Conservation (phyloP, 1,284 basidiomycete genomes). For the Tremellales sp. region DNA sequence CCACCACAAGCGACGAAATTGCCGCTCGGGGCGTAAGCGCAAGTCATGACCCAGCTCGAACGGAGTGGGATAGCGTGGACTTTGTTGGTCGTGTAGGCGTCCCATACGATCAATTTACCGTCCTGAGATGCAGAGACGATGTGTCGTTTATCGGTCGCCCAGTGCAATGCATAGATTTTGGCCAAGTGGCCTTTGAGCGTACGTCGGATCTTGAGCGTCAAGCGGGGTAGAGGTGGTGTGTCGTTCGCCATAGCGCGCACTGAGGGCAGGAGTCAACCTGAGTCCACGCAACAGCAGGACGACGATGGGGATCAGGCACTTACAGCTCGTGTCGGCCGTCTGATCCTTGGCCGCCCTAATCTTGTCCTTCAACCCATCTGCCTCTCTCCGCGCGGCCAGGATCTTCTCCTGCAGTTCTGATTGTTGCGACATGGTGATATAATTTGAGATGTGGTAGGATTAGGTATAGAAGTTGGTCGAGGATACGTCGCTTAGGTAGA, state of each 20-base stretch:
- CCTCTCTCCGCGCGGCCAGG: constrained; percentile 91
- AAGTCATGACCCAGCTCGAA: constrained; percentile 99
- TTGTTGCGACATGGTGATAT: too few species aligned
- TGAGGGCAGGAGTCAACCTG: constrained; percentile 18
- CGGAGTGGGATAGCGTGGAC: constrained; percentile 97
- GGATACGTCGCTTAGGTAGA: too few species aligned
- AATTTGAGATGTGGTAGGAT: too few species aligned
- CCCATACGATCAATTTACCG: constrained; percentile 99
- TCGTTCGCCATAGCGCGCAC: constrained; percentile 97
- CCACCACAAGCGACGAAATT: constrained; percentile 98
- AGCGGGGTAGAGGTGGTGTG: constrained; percentile 87
- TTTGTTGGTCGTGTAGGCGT: constrained; percentile 99
- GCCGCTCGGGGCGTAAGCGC: constrained; percentile 94
- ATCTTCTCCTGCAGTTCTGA: constrained; percentile 90
- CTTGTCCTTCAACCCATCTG: constrained; percentile 60
- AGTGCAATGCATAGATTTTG: constrained; percentile 99
- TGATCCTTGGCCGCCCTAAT: constrained; percentile 51
- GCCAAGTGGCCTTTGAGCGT: constrained; percentile 95
- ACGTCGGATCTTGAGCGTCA: constrained; percentile 91
- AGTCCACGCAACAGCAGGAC: not conserved
- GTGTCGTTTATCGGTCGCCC: constrained; percentile 94
- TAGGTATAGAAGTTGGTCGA: too few species aligned
- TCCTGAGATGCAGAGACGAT: constrained; percentile 98
- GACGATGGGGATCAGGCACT: constrained; percentile 47
- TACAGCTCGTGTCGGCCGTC: constrained; percentile 91